Conservation (phyloP, 2,329 filamentous ascomycete genomes). For the Phyllosticta citribraziliensis region DNA sequence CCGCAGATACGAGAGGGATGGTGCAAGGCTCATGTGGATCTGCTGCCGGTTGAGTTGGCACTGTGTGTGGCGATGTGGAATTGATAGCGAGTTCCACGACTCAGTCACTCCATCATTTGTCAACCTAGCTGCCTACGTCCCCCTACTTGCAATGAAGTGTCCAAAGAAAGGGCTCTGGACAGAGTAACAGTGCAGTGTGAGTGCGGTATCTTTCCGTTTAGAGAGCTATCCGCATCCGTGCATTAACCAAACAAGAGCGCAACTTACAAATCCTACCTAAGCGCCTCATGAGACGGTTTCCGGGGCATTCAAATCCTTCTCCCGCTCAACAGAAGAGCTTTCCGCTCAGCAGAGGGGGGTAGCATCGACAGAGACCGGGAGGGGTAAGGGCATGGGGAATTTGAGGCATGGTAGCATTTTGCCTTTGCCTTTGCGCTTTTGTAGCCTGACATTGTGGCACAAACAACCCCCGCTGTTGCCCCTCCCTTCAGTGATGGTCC, state of each 20-base stretch:
- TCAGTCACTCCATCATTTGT: not conserved
- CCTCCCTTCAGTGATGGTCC: not conserved
- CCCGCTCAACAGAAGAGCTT: not conserved
- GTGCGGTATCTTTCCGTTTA: not conserved
- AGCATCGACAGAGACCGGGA: not conserved
- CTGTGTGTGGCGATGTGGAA: not conserved
- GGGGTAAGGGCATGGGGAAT: not conserved
- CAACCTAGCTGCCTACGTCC: not conserved
- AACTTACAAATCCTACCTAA: not conserved
- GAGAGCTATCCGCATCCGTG: not conserved
- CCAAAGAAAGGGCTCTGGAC: not conserved
- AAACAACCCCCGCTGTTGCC: not conserved
- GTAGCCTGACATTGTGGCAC: not conserved
- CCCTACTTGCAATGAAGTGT: not conserved
- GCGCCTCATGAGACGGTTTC: not conserved
- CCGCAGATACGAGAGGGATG: not conserved
- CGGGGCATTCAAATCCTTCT: not conserved
- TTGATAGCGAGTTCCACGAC: not conserved
- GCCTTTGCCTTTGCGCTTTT: not conserved
- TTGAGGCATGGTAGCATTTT: not conserved
- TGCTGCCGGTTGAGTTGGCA: not conserved
- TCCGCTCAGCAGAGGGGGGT: not conserved
- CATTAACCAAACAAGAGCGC: too few relatives aligned
- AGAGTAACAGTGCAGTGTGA: not conserved
- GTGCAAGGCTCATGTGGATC: not conserved